Conservation (phyloP, 768 basidiomycete genomes). For the Collybia nuda region DNA sequence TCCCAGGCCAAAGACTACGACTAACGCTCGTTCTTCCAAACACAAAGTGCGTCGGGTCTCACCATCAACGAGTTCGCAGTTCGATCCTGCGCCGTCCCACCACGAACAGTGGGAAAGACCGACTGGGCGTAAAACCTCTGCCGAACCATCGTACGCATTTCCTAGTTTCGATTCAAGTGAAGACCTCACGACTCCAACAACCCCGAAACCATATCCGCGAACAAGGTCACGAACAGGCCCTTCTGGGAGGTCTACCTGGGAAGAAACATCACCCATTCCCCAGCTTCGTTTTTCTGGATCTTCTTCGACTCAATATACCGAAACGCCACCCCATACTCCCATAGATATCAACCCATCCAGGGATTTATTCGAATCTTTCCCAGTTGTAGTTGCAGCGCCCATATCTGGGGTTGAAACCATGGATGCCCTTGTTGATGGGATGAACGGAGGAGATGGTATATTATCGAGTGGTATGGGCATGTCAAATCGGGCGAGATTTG, state of each 20-base stretch:
- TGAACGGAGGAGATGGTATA: constrained; percentile 75
- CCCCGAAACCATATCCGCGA: constrained; percentile 36
- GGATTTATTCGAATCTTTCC: constrained; percentile 50
- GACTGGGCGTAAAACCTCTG: constrained; percentile 1
- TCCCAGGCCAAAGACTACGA: constrained; percentile 36
- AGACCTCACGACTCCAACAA: constrained; percentile 21
- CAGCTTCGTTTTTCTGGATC: constrained; percentile 64
- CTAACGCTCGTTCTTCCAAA: constrained; percentile 32
- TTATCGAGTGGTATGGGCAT: constrained; percentile 36
- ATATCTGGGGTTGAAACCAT: constrained; percentile 80
- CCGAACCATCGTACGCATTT: constrained; percentile 38
- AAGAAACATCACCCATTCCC: constrained; percentile 41
- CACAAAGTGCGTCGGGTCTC: constrained; percentile 17
- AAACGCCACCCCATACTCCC: constrained; percentile 74
- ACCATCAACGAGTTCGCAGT: constrained; percentile 18
- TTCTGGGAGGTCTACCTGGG: constrained; percentile 46
- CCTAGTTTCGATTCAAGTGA: constrained; percentile 35
- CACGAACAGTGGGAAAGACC: constrained; percentile 7
- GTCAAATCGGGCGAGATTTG: constrained; percentile 52
- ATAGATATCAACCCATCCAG: constrained; percentile 40
- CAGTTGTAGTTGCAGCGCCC: constrained; percentile 75
- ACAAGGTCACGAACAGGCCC: constrained; percentile 61
- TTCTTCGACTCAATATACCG: constrained; percentile 66
- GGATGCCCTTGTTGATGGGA: constrained; percentile 87
- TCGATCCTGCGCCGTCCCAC: constrained; percentile 4